Evolutionary conservation across 495 filamentous ascomycete species (phyloP).

Genomic region (Darksidea phi): DNA sequence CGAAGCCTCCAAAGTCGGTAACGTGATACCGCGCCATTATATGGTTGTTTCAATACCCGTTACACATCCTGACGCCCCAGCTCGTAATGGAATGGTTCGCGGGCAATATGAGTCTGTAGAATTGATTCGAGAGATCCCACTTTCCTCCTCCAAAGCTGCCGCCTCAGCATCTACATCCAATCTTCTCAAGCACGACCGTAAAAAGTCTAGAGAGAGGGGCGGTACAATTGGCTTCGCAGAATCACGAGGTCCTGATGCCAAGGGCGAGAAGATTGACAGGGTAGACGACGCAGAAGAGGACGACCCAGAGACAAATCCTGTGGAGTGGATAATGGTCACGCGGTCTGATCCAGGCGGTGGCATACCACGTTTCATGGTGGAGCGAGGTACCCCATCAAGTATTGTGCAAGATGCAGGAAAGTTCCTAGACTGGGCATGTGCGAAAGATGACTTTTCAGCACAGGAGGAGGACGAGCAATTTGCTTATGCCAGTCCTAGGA

Average conservation of each 20-base stretch:
- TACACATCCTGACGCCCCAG: slow-evolving; percentile 67
- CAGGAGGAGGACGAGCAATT: slow-evolving; percentile 40
- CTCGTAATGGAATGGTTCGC: slow-evolving; percentile 68
- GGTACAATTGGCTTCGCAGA: slow-evolving; percentile 53
- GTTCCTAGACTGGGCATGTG: slow-evolving; percentile 81
- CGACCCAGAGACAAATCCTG: slow-evolving; percentile 59
- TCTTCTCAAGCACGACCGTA: slow-evolving; percentile 30
- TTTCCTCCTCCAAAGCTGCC: slow-evolving; percentile 33
- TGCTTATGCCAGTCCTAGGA: slow-evolving; percentile 20
- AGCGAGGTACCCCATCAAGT: slow-evolving; percentile 81
- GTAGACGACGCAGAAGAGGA: slow-evolving; percentile 44
- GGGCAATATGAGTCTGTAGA: slow-evolving; percentile 91
- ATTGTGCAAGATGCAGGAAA: slow-evolving; percentile 80
- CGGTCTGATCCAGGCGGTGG: slow-evolving; percentile 91
- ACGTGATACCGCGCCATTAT: slow-evolving; percentile 58
- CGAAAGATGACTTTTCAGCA: slow-evolving; percentile 50
- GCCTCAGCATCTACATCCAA: slow-evolving; percentile 42
- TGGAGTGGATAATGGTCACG: slow-evolving; percentile 97
- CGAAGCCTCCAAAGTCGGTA: slow-evolving; percentile 34
- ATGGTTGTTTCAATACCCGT: slow-evolving; percentile 87
- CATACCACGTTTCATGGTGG: slow-evolving; percentile 91
- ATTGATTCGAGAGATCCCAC: slow-evolving; percentile 78
- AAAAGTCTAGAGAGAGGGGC: slow-evolving; percentile 41
- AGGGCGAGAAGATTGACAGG: slow-evolving; percentile 45
- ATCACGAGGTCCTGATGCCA: slow-evolving; percentile 43